A percentile compares a stretch with the other conserved stretches of the same genome.
Evolutionary conservation across 1,284 basidiomycete species (phyloP).

Genomic region (Athelia psychrophila): DNA sequence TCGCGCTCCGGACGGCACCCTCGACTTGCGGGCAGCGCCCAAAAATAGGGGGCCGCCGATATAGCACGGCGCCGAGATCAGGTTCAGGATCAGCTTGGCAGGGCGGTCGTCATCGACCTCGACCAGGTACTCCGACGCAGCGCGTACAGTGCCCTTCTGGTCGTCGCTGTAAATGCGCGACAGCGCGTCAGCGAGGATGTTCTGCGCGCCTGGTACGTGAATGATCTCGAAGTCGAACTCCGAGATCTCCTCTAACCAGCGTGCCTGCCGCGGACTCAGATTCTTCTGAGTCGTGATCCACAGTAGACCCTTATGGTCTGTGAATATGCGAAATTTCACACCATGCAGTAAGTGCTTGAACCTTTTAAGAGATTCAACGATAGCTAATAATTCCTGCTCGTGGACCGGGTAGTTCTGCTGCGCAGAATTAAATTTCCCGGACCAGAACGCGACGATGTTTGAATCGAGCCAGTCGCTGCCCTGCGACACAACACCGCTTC

Average conservation of each 20-base stretch:
- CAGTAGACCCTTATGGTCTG: slow-evolving; percentile 31
- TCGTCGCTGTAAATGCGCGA: slow-evolving; percentile 32
- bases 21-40: not conserved
- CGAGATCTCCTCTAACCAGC: slow-evolving; percentile 27
- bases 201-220: slow-evolving; percentile 29
- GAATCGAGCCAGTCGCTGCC: slow-evolving; percentile 13
- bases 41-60: not conserved
- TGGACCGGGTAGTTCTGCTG: slow-evolving; percentile 29
- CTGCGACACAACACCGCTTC: slow-evolving; percentile 15
- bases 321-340: slow-evolving; percentile 23
- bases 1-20: too few relatives aligned
- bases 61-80: not conserved
- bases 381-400: slow-evolving; percentile 26
- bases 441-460: slow-evolving; percentile 12
- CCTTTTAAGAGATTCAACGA: too few relatives aligned
- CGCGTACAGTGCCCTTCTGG: slow-evolving; percentile 16
- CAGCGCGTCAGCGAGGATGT: slow-evolving; percentile 30
- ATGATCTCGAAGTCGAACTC: slow-evolving; percentile 30
- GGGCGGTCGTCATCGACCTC: not conserved
- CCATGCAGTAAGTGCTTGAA: slow-evolving; percentile 25
- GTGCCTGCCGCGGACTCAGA: slow-evolving; percentile 24
- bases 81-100: not conserved
- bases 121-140: slow-evolving; percentile 19
- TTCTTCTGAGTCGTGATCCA: slow-evolving; percentile 28
- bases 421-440: slow-evolving; percentile 24